A percentile compares a stretch with the other conserved stretches of the same genome.
These are phyloP conservation scores for Asparagopsis taxiformis DNA, from an alignment of 31 red algal species.

Conservation along the genomic window DNA sequence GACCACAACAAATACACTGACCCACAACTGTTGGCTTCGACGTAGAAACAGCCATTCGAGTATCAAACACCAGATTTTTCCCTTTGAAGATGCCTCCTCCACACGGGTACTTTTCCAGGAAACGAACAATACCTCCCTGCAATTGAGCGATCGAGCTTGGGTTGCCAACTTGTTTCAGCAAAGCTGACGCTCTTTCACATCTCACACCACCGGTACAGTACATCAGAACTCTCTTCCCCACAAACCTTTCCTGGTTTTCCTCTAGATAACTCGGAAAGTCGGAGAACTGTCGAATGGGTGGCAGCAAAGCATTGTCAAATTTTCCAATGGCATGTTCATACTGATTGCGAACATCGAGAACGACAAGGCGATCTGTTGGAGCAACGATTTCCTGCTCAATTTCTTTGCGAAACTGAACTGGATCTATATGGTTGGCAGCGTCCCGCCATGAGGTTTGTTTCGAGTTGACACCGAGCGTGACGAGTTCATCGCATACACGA, in stretches of 20 bases:
- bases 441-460: conserved; percentile 42
- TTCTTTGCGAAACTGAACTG: conserved; percentile 39
- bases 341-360: conserved; percentile 63
- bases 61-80: conserved; percentile 73
- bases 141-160: conserved; percentile 42
- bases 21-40: conserved; percentile 24
- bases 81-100: conserved; percentile 63
- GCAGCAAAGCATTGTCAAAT: conserved; percentile 48
- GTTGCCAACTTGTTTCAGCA: conserved; percentile 9
- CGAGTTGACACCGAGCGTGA: conserved; percentile 27
- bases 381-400: not conserved
- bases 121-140: conserved; percentile 62
- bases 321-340: conserved; percentile 63
- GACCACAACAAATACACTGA: conserved; percentile 31
- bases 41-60: conserved; percentile 30
- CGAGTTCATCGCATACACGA: conserved; percentile 46
- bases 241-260: conserved; percentile 35
- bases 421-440: conserved; percentile 35
- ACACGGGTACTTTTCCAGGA: conserved; percentile 44
- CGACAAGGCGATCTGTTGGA: conserved; percentile 1
- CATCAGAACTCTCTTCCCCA: conserved; percentile 46
- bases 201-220: conserved; percentile 71
- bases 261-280: conserved; percentile 49
- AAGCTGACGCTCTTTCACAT: conserved; percentile 62
- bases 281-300: conserved; percentile 62